These are phyloP conservation scores for Agrocybe pediades DNA, from an alignment of 768 basidiomycete species.

Conservation along the genomic window DNA sequence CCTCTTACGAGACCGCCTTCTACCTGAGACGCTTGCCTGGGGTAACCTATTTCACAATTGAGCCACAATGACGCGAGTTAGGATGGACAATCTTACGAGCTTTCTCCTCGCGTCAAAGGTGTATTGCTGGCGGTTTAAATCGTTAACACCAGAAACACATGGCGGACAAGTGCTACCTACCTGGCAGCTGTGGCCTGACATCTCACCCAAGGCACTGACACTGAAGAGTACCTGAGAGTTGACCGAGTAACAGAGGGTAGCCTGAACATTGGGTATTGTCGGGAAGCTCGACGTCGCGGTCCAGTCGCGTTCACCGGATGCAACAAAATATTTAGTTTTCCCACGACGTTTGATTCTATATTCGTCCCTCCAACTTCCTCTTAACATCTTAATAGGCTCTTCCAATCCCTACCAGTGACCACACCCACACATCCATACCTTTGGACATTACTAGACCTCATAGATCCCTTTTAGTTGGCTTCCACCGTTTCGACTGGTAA, in stretches of 20 bases:
- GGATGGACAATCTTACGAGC: neutral
- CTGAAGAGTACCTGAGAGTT: conserved; percentile 14
- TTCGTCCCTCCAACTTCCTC: no score
- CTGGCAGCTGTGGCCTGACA: conserved; percentile 6
- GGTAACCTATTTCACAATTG: neutral
- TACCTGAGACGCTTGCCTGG: neutral
- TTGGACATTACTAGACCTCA: no score
- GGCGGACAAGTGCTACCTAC: neutral
- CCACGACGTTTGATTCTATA: conserved; percentile 12
- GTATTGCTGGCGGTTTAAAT: neutral
- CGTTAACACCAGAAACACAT: neutral
- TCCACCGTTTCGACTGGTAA: no score
- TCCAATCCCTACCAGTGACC: no score
- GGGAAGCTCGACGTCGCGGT: conserved; percentile 17
- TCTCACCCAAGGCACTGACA: conserved; percentile 12
- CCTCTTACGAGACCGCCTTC: neutral
- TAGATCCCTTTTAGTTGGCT: no score
- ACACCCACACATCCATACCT: no score
- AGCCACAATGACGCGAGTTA: neutral
- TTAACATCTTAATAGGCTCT: no score
- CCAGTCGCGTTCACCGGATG: neutral
- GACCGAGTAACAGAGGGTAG: conserved; percentile 18
- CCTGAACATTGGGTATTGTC: conserved; percentile 18
- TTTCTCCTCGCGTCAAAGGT: neutral
- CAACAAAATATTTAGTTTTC: conserved; percentile 13